Evolutionary conservation across 495 filamentous ascomycete genomes (phyloP).

Genomic region (Xylaria palmicola): DNA sequence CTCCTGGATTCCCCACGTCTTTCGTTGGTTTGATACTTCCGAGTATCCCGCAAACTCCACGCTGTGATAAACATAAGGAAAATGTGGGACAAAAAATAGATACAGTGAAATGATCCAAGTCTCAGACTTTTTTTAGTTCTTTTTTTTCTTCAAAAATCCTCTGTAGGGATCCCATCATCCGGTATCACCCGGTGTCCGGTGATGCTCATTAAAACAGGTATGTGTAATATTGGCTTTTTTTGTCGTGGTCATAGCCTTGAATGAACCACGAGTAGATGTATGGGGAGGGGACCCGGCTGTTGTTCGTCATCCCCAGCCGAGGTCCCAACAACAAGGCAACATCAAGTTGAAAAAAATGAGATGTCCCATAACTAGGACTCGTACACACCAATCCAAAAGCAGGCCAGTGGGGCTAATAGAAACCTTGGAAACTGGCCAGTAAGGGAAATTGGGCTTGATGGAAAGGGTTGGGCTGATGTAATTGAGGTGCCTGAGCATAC

Average conservation of each 20-base stretch:
- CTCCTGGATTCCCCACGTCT: conserved; percentile 22
- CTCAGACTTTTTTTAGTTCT: conserved; percentile 12
- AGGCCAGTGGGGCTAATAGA: conserved; percentile 43
- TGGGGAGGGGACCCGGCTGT: conserved; percentile 14
- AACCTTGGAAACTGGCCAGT: conserved; percentile 47
- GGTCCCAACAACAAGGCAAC: conserved; percentile 19
- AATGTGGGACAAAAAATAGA: conserved; percentile 25
- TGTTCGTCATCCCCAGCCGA: not conserved
- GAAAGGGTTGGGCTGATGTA: conserved; percentile 45
- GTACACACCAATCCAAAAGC: not conserved
- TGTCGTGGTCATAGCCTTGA: conserved; percentile 3
- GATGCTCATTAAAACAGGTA: conserved; percentile 9
- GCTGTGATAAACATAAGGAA: conserved; percentile 27
- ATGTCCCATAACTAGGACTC: conserved; percentile 14
- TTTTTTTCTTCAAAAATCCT: not conserved
- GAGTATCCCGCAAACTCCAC: conserved; percentile 33
- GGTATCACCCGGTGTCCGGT: not conserved
- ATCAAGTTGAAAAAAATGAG: conserved; percentile 20
- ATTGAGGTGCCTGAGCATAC: conserved; percentile 37
- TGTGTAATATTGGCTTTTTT: not conserved
- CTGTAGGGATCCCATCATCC: not conserved
- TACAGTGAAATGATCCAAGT: conserved; percentile 24
- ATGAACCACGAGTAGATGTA: not conserved
- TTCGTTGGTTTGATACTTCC: conserved; percentile 15
- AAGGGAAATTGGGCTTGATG: conserved; percentile 49